phyloP scores from a whole-genome alignment of 2,329 filamentous ascomycete genomes.

The Aspergillus eucalypticola region DNA sequence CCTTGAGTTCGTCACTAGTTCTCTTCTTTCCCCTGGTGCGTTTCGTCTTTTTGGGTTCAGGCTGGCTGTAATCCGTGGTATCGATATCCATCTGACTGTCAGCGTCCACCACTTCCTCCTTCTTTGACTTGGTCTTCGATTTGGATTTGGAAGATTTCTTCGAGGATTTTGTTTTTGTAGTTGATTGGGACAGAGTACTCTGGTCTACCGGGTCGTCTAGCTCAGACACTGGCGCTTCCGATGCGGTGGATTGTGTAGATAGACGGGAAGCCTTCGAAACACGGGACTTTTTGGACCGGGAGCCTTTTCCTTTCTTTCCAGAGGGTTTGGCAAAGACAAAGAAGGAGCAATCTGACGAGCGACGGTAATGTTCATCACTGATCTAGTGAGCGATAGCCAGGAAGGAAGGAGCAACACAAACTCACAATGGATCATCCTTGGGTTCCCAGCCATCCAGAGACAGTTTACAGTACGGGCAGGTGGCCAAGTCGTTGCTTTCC shows the following conservation, averaged over 20 bases:
- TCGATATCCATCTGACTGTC: conserved; percentile 34
- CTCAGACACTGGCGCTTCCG: conserved; percentile 46
- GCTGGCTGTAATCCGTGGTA: conserved; percentile 24
- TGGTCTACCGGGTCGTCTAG: conserved; percentile 57
- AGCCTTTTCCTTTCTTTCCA: conserved; percentile 59
- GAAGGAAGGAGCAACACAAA: conserved; percentile 26
- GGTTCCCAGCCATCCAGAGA: conserved; percentile 94
- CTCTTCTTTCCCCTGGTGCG: conserved; percentile 60
- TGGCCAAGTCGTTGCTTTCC: conserved; percentile 85
- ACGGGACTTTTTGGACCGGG: conserved; percentile 55
- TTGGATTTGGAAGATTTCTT: conserved; percentile 43
- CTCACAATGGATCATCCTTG: conserved; percentile 82
- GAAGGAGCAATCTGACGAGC: conserved; percentile 78
- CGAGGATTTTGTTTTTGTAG: conserved; percentile 56
- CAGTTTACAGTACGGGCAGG: conserved; percentile 85
- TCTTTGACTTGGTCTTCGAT: conserved; percentile 42
- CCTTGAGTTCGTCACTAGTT: conserved; percentile 57
- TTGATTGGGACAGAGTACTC: conserved; percentile 54
- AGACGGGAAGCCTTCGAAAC: conserved; percentile 70
- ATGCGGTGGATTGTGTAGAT: conserved; percentile 55
- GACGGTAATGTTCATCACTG: conserved; percentile 81
- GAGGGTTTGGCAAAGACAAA: conserved; percentile 64
- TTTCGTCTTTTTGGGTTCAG: conserved; percentile 39
- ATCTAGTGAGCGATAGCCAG: conserved; percentile 17
- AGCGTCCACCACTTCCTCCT: conserved; percentile 48